A percentile compares a stretch with the other conserved stretches of the same genome.
Evolutionary conservation across 257 asterid genomes (phyloP).

Genomic region (Parsonsia alboflavescens): DNA sequence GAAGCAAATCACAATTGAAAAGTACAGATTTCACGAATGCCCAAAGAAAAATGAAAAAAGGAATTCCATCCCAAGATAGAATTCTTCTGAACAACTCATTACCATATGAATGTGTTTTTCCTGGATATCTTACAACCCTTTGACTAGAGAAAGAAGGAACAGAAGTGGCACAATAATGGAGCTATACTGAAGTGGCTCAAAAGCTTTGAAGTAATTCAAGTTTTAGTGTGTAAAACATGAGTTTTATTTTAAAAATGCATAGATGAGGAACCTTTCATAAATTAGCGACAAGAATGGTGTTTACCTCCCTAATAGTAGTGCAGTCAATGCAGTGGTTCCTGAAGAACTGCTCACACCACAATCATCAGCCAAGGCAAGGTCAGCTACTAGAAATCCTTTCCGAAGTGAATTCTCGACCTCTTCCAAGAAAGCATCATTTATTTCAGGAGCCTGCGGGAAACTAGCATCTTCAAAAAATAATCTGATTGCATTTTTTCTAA

Average conservation of each 20-base stretch:
- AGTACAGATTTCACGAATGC: neutral
- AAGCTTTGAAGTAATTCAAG: neutral
- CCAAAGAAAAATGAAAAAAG: neutral
- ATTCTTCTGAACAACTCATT: neutral
- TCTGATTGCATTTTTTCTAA: constrained; percentile 46
- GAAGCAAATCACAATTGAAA: neutral
- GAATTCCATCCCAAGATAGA: neutral
- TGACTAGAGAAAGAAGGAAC: neutral
- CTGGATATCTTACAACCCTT: neutral
- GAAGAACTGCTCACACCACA: constrained; percentile 51
- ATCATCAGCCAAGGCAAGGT: constrained; percentile 60
- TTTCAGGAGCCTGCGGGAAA: constrained; percentile 45
- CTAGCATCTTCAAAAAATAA: constrained; percentile 55
- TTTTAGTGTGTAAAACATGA: neutral
- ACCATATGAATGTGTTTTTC: no score
- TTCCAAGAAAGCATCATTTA: constrained; percentile 33
- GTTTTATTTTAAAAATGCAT: neutral
- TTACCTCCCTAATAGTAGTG: constrained; percentile 63
- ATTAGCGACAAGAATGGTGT: neutral
- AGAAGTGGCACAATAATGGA: neutral
- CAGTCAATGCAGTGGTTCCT: constrained; percentile 69
- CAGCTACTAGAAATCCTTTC: constrained; percentile 59
- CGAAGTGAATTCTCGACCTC: constrained; percentile 37
- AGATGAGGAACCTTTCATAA: neutral
- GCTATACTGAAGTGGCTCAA: neutral